Evolutionary conservation across 768 basidiomycete genomes (phyloP).

Genomic region (Cystofilobasidium bisporidii): DNA sequence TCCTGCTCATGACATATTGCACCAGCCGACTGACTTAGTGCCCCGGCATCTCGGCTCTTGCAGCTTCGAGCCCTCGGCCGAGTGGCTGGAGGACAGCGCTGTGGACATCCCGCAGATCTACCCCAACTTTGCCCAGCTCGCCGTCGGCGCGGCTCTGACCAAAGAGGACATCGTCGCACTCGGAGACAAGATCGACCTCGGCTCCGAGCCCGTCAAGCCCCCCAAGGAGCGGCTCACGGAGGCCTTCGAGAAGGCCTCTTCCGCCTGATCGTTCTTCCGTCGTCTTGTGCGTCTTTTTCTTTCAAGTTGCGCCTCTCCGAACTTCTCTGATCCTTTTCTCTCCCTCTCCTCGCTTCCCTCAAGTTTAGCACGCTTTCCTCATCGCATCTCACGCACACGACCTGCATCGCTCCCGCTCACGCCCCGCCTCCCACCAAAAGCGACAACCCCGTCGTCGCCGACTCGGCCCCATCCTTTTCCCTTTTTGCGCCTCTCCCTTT

Average conservation of each 20-base stretch:
- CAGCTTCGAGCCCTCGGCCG: slow-evolving; percentile 56
- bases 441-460: background rate
- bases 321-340: background rate
- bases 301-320: background rate
- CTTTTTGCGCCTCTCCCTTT: background rate
- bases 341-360: background rate
- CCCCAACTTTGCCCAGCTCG: slow-evolving; percentile 60
- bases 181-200: slow-evolving; percentile 27
- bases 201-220: slow-evolving; percentile 14
- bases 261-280: background rate
- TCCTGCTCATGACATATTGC: too few species aligned
- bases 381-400: background rate
- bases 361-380: background rate
- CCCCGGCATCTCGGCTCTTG: background rate
- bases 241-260: slow-evolving; percentile 34
- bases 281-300: background rate
- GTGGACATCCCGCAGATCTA: slow-evolving; percentile 85
- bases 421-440: background rate
- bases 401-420: background rate
- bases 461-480: background rate
- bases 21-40: background rate
- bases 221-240: slow-evolving; percentile 21
- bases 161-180: slow-evolving; percentile 36
- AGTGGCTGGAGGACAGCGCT: slow-evolving; percentile 75
- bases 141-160: slow-evolving; percentile 40